Conservation (phyloP, 2,329 filamentous ascomycete genomes). For the Apiospora koreana region DNA sequence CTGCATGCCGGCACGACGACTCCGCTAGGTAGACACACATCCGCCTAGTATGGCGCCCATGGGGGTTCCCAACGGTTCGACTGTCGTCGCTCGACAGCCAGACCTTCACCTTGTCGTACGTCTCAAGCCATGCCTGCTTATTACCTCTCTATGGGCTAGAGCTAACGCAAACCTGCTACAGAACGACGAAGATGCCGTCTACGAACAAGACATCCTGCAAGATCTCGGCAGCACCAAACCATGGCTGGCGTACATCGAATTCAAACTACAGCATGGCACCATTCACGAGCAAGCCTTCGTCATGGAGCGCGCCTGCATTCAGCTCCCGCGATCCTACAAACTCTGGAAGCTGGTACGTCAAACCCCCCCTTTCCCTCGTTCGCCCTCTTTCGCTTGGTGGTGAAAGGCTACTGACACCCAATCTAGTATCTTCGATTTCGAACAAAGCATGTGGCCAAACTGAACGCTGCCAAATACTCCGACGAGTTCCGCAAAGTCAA, state of each 20-base stretch:
- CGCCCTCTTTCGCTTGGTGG: not conserved
- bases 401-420: not conserved
- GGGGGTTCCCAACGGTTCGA: slow-evolving; percentile 31
- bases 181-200: slow-evolving; percentile 87
- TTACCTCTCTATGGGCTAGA: not conserved
- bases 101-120: slow-evolving; percentile 53
- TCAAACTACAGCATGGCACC: slow-evolving; percentile 85
- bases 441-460: slow-evolving; percentile 75
- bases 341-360: slow-evolving; percentile 85
- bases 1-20: not conserved
- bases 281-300: slow-evolving; percentile 82
- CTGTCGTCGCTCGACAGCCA: slow-evolving; percentile 35
- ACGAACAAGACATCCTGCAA: slow-evolving; percentile 93
- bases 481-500: slow-evolving; percentile 93
- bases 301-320: slow-evolving; percentile 86
- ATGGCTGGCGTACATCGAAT: slow-evolving; percentile 92
- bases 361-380: slow-evolving; percentile 11
- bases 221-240: slow-evolving; percentile 85
- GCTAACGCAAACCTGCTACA: slow-evolving; percentile 40
- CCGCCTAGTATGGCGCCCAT: slow-evolving; percentile 29
- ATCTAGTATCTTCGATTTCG: slow-evolving; percentile 81
- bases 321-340: slow-evolving; percentile 94
- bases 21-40: not conserved
- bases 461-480: slow-evolving; percentile 79
- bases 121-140: slow-evolving; percentile 19